A percentile compares a stretch with the other conserved stretches of the same genome.
These are phyloP conservation scores for Cladosporium halotolerans DNA, from an alignment of 2,329 filamentous ascomycete species.

Conservation along the genomic window DNA sequence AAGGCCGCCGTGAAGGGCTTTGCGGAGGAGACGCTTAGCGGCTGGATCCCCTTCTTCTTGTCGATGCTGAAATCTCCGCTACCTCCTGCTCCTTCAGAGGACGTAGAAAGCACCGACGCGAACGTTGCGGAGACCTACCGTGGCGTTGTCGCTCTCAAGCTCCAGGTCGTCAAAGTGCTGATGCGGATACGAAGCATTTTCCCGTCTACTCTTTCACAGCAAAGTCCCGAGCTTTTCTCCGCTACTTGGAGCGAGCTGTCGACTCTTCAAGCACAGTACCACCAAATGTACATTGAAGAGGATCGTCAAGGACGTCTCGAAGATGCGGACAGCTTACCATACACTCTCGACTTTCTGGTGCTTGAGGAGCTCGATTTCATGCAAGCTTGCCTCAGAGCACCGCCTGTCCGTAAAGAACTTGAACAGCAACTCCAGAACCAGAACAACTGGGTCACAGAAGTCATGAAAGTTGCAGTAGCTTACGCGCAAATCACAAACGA, in stretches of 20 bases:
- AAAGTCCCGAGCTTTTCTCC: conserved; percentile 76
- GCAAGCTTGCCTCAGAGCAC: conserved; percentile 81
- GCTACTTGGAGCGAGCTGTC: conserved; percentile 85
- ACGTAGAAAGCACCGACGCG: conserved; percentile 54
- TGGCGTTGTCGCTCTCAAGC: conserved; percentile 76
- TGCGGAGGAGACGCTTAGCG: conserved; percentile 70
- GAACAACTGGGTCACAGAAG: conserved; percentile 74
- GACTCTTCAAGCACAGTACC: conserved; percentile 64
- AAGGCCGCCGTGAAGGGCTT: conserved; percentile 80
- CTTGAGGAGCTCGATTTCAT: conserved; percentile 93
- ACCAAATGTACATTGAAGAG: conserved; percentile 76
- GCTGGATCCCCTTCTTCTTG: conserved; percentile 88
- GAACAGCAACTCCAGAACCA: conserved; percentile 63
- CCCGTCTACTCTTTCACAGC: conserved; percentile 70
- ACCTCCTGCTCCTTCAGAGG: conserved; percentile 53
- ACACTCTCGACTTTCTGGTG: conserved; percentile 88
- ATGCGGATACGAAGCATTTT: conserved; percentile 85
- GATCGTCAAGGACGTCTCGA: conserved; percentile 83
- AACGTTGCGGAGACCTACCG: conserved; percentile 63
- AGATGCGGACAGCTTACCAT: conserved; percentile 84
- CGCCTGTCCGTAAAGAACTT: conserved; percentile 84
- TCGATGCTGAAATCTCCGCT: conserved; percentile 68
- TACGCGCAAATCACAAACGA: conserved; percentile 89
- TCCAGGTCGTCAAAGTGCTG: conserved; percentile 85
- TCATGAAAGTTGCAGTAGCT: conserved; percentile 76